phyloP scores from a whole-genome alignment of 345 rosid genomes.

The Microcos paniculata region DNA sequence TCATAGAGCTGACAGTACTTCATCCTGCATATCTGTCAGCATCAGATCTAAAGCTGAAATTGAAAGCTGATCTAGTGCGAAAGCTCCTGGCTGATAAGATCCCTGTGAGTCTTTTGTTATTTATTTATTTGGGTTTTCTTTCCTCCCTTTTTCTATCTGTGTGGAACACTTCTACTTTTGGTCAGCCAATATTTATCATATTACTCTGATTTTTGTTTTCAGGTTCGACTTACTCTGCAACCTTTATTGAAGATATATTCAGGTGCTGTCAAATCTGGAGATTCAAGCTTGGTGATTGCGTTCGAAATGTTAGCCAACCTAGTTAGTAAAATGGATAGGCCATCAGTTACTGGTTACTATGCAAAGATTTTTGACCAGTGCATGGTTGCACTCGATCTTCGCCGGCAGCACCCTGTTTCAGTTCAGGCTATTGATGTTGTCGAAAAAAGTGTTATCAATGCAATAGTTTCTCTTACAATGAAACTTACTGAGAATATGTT shows the following conservation, averaged over 20 bases:
- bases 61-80: conserved; percentile 64
- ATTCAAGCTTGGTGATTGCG: conserved; percentile 63
- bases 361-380: conserved; percentile 75
- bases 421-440: conserved; percentile 58
- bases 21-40: conserved; percentile 54
- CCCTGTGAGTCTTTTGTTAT: conserved; percentile 57
- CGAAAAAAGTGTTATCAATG: conserved; percentile 64
- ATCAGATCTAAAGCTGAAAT: conserved; percentile 60
- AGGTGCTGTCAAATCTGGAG: conserved; percentile 67
- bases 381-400: conserved; percentile 83
- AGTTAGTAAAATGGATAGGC: conserved; percentile 68
- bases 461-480: conserved; percentile 70
- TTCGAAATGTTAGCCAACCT: conserved; percentile 75
- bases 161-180: not conserved
- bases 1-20: conserved; percentile 63
- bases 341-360: conserved; percentile 58
- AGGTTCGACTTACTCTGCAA: conserved; percentile 87
- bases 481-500: conserved; percentile 94
- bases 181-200: not conserved
- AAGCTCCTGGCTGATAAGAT: conserved; percentile 66
- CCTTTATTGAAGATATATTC: conserved; percentile 68
- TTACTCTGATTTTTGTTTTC: conserved; percentile 18
- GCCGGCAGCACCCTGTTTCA: conserved; percentile 58
- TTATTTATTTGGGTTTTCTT: not conserved
- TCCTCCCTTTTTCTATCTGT: not conserved